Conservation (phyloP, 1,284 basidiomycete genomes). For the Bjerkandera adusta region DNA sequence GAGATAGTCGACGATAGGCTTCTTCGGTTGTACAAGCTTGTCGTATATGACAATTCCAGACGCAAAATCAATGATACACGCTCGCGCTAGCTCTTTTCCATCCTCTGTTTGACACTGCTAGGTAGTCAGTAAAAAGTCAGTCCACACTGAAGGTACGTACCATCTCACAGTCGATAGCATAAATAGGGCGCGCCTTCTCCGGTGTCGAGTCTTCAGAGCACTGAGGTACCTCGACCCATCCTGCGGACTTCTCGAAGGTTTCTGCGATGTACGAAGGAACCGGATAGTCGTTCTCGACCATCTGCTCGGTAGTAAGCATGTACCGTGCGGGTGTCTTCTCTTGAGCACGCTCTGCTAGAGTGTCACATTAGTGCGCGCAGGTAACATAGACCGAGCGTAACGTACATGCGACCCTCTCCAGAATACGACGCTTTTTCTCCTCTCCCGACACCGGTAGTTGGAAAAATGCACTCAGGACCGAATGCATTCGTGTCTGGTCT, state of each 20-base stretch:
- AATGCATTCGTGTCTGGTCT: slow-evolving; percentile 80
- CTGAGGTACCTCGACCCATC: slow-evolving; percentile 76
- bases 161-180: slow-evolving; percentile 93
- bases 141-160: slow-evolving; percentile 39
- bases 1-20: slow-evolving; percentile 83
- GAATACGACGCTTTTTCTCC: slow-evolving; percentile 69
- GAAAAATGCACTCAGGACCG: slow-evolving; percentile 81
- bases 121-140: slow-evolving; percentile 7
- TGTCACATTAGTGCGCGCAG: neutral
- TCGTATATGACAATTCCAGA: slow-evolving; percentile 78
- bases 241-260: slow-evolving; percentile 58
- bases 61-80: slow-evolving; percentile 79
- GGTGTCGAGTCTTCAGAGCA: slow-evolving; percentile 24
- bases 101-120: slow-evolving; percentile 79
- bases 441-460: slow-evolving; percentile 74
- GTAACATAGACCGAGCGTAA: slow-evolving; percentile 11
- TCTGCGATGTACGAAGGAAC: slow-evolving; percentile 78
- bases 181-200: slow-evolving; percentile 42
- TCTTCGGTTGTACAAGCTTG: slow-evolving; percentile 80
- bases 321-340: slow-evolving; percentile 67
- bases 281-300: slow-evolving; percentile 90
- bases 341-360: slow-evolving; percentile 55
- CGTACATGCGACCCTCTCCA: slow-evolving; percentile 55
- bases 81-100: slow-evolving; percentile 83
- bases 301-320: slow-evolving; percentile 75